Evolutionary conservation across 768 basidiomycete genomes (phyloP), one percentile per base, ranked within the genome.

Genomic region (Trametes cinnabarina): DNA sequence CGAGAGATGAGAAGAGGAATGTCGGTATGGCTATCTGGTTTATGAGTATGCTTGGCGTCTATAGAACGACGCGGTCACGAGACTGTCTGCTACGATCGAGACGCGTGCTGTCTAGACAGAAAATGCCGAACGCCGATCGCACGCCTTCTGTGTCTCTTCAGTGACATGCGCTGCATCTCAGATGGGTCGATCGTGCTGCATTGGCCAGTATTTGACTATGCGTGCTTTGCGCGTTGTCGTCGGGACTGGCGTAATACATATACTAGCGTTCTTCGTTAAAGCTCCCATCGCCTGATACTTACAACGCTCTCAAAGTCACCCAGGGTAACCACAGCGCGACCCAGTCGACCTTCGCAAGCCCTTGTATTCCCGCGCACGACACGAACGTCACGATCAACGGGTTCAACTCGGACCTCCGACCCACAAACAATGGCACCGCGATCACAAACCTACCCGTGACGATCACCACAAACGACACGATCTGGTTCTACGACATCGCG

Each of bases 401-500:
- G 9, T 86, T 87, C 69, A 69, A 83, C 72, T 83, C 82, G 10
- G 72, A 72, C 58, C 76, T 80, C 68, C 79, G 82, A 51, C 61
- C 77, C 63, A 76, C 80, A 4, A 74, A 69, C 40, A 81, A 84
- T 63, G 77, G 74, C 47, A 75, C 77, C 9, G 71, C 76, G 19
- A 59, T 63, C 43, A 82, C 82, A 25, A 74, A 73, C 47, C 74
- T 82, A 37, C 32, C 67, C 23, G 73, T 84, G 39, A 72, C 78
- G 19, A 76, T 87, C 65, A 72, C 78, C 56, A 53, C 55, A 19
- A 72, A 67, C 58, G 75, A 74, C 55, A 80, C 84, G 19, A 73
- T 84, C 47, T 87, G 84, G 84, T 86, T 83, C 68, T 87, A 72
- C 68, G 85, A 87, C 71, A 66, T 62, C 58, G 77, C 76, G 60